phyloP scores from a whole-genome alignment of 768 basidiomycete species.

The Kwoniella dejecticola region DNA sequence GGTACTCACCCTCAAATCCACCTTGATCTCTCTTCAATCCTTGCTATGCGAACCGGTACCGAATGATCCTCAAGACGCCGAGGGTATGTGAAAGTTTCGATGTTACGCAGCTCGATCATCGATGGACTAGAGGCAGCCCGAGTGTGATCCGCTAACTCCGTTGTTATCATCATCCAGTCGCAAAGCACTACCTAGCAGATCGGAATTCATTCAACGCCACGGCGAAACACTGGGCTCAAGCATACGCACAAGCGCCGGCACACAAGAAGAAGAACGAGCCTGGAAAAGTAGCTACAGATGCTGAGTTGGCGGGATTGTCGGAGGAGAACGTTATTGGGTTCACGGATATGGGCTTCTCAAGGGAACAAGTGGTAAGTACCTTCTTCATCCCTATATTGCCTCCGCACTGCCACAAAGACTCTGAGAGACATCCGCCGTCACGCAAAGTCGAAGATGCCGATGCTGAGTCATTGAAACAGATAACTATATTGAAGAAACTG shows the following conservation, averaged over 20 bases:
- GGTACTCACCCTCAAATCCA: conserved; percentile 92
- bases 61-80: conserved; percentile 94
- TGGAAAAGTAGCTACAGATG: conserved; percentile 49
- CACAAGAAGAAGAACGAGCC: conserved; percentile 44
- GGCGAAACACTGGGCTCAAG: conserved; percentile 89
- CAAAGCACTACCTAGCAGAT: conserved; percentile 92
- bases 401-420: too few relatives aligned
- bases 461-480: conserved; percentile 26
- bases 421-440: too few relatives aligned
- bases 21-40: conserved; percentile 90
- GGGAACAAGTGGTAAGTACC: conserved; percentile 76
- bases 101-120: too few relatives aligned
- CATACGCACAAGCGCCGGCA: conserved; percentile 76
- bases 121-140: too few relatives aligned
- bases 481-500: conserved; percentile 41
- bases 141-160: too few relatives aligned
- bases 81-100: conserved; percentile 61
- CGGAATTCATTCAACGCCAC: conserved; percentile 86
- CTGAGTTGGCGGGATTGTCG: conserved; percentile 78
- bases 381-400: background rate
- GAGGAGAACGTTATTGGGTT: conserved; percentile 81
- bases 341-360: conserved; percentile 76
- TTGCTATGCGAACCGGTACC: conserved; percentile 92
- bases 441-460: background rate
- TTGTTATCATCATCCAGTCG: too few relatives aligned